A percentile compares a stretch with the other conserved stretches of the same genome.
These are phyloP conservation scores for Fusarium buharicum DNA, from an alignment of 2,329 filamentous ascomycete species.

Conservation along the genomic window DNA sequence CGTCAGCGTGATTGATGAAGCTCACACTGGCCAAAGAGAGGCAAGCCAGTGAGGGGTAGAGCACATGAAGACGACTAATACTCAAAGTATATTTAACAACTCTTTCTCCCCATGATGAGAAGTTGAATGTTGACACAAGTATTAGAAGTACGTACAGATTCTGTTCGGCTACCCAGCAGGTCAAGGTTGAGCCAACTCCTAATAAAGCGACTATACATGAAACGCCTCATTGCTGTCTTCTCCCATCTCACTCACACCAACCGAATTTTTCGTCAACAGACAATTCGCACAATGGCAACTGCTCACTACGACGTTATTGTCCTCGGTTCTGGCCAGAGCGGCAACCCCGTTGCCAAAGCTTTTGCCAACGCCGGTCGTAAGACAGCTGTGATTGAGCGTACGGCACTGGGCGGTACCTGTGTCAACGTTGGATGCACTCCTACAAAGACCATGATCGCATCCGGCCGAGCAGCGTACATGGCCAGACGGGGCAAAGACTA, in stretches of 20 bases:
- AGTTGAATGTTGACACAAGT: not conserved
- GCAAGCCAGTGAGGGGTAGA: slow-evolving; percentile 40
- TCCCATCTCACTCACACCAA: not conserved
- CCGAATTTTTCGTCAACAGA: not conserved
- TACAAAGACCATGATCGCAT: slow-evolving; percentile 67
- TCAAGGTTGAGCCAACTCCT: not conserved
- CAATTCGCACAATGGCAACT: slow-evolving; percentile 29
- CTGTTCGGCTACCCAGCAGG: not conserved
- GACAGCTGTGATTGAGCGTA: slow-evolving; percentile 60
- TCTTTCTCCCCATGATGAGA: not conserved
- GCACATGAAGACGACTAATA: not conserved
- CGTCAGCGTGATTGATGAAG: slow-evolving; percentile 38
- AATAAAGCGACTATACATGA: slow-evolving; percentile 18
- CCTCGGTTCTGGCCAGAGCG: slow-evolving; percentile 64
- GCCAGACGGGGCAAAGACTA: slow-evolving; percentile 56
- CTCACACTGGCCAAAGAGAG: slow-evolving; percentile 5
- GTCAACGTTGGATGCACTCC: slow-evolving; percentile 67
- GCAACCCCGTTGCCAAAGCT: slow-evolving; percentile 60
- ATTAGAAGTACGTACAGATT: slow-evolving; percentile 2
- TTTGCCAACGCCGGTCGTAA: slow-evolving; percentile 57
- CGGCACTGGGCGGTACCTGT: slow-evolving; percentile 63
- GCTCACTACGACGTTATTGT: slow-evolving; percentile 52
- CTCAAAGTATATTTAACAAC: slow-evolving; percentile 17
- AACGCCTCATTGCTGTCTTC: slow-evolving; percentile 1
- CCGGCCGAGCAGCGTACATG: slow-evolving; percentile 60